Base-by-base conservation (phyloP, 2,329 filamentous ascomycete species). In the Scleromitrula shiraiana region DNA sequence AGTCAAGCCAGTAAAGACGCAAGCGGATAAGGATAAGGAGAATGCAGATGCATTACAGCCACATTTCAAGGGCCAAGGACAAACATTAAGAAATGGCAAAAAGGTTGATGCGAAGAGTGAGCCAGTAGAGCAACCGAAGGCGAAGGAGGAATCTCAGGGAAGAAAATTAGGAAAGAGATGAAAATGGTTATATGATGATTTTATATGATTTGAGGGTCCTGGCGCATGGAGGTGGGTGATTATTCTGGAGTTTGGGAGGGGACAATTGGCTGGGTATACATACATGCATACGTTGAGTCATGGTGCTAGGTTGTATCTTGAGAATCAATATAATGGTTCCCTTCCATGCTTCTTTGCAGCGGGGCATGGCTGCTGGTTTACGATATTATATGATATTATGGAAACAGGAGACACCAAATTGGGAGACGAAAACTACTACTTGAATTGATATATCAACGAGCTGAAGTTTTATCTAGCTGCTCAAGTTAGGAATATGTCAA, bases 1-100 rank as follows among this genome's bases (percentile, higher is more conserved):
- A 61, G 77, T 95, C 63, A 95, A 85, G 66, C 91, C 91, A 0
- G 74, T 94, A 35, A 90, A 88, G 71, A 87, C 86, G 7, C 80
- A 84, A 49, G 83, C 80, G 29, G 80, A 88, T 50, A 82, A 80
- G 63, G 78, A 80, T 43, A 74, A 82, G 51, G 80, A 84, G 50
- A 76, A 80, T 30, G 77, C 80, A 52, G 73, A 80, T n/a, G 74
- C 77, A 4, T 74, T 75, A 51, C 78, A 80, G 55, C 83, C 84
- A n/a, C 80, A 81, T 57, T 95, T 95, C 66, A 80, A 83, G 4
- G 91, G 91, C 0, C 80, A 87, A 55, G 91, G 91, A 0, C 86
- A 96, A 66, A 93, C 85, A 5, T 69, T 96, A 30, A 74, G 80
- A 35, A 75, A 79, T 14, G 76, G 74, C 1, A 94, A 90, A 75